Evolutionary conservation across 257 asterid genomes (phyloP), one percentile per base, ranked within the genome.

Genomic region (Prunella vulgaris): DNA sequence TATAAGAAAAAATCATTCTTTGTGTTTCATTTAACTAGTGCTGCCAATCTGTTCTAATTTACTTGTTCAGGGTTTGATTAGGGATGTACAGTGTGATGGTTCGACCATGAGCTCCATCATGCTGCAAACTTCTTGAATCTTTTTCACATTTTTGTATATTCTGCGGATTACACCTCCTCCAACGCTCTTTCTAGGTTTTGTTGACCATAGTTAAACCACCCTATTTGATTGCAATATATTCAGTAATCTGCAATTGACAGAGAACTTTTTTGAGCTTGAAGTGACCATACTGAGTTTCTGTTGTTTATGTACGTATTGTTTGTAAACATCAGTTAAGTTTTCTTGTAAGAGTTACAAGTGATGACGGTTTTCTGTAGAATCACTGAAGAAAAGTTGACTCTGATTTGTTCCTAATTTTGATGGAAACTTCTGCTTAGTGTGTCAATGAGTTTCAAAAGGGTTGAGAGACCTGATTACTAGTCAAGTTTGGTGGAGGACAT

Each of bases 81-180:
- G 65, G 79, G 60, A 58, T 42, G 18, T 1, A 7, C 70, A 30
- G 4, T 53, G 7, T 42, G 70, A 21, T 32, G 71, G 58, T 30
- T 64, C 73, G 17, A 9, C 73, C 21, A 63, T 32, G 56, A 60
- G 66, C 42, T 48, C 58, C 58, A 22, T 25, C 68, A 67, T 62
- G 59, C 64, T 60, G 67, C 51, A 40, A 60, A 32, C 46, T 67
- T 64, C 78, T 67, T 66, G 81, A 71, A 72, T 62, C 49, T 33
- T 71, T 74, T 42, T 52, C 53, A 62, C 65, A 12, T 60, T 56
- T 71, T 12, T 53, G 57, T 21, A 44, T 13, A 17, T 58, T 53
- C 65, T 58, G 25, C 53, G 57, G 66, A 20, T 67, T 70, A 60
- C 27, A 57, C 60, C 17, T 64, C 46, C 18, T 48, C 58, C 22